phyloP scores from a whole-genome alignment of 768 basidiomycete species.

The Naganishia onofrii region DNA sequence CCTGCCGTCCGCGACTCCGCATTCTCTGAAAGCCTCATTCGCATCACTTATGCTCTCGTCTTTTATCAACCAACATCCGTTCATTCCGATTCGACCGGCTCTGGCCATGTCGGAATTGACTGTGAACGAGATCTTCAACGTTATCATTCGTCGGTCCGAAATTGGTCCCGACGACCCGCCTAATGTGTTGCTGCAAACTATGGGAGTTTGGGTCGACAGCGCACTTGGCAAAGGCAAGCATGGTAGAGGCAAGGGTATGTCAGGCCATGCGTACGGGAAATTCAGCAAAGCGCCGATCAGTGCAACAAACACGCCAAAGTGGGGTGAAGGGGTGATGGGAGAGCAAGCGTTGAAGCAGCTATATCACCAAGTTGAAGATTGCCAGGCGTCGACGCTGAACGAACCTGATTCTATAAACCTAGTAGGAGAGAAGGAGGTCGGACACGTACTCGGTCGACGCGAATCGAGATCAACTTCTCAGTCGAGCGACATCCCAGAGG shows the following conservation, averaged over 20 bases:
- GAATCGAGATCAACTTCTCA: not conserved
- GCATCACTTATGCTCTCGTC: slow-evolving; percentile 40
- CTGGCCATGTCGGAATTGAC: slow-evolving; percentile 32
- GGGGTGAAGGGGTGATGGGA: slow-evolving; percentile 24
- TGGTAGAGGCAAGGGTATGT: slow-evolving; percentile 27
- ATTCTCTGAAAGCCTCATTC: slow-evolving; percentile 39
- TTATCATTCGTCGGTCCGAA: slow-evolving; percentile 22
- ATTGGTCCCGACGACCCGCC: slow-evolving; percentile 3
- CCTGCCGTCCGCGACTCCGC: slow-evolving; percentile 34
- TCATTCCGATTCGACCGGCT: slow-evolving; percentile 40
- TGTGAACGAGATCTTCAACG: slow-evolving; percentile 31
- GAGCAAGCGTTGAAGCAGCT: slow-evolving; percentile 15
- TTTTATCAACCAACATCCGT: slow-evolving; percentile 41
- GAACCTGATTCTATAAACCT: not conserved
- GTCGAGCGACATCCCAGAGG: not conserved
- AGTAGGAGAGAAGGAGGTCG: not conserved
- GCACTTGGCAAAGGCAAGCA: slow-evolving; percentile 29
- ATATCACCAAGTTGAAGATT: not conserved
- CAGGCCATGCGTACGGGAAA: not conserved
- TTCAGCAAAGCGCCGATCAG: not conserved
- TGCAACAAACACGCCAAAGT: not conserved
- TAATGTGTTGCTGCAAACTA: slow-evolving; percentile 5
- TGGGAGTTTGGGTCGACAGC: slow-evolving; percentile 28
- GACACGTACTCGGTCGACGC: not conserved
- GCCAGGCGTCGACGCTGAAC: not conserved